Evolutionary conservation across 2,329 filamentous ascomycete genomes (phyloP), one percentile per base, ranked within the genome.

Genomic region (Colletotrichum coccodes): DNA sequence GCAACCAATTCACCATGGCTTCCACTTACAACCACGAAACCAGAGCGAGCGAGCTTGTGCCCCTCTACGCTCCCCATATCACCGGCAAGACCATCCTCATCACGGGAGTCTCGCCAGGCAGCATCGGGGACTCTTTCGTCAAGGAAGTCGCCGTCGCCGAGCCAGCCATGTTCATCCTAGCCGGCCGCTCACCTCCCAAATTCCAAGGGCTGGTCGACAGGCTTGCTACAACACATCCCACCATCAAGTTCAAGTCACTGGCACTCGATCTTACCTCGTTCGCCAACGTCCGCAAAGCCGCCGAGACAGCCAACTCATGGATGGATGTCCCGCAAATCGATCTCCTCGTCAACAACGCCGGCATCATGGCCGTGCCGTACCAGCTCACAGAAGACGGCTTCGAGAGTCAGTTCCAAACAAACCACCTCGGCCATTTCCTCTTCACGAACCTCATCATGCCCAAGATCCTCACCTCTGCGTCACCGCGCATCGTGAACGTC

Each of bases 161-260:
- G 1, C 83, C 85, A 0, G 70, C 74, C 3, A 73, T 80, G 26
- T 80, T 87, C 63, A 82, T 85, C 58, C 80, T 86, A 21, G 82
- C 79, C 6, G 83, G 83, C 32, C 84, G 85, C 63, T 83, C 75
- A 44, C 63, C 73, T 1, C 59, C 77, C 16, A 87, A 85, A 61
- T 68, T 81, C 2, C 73, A 80, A 21, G 73, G 77, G 1, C 79
- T 81, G 1, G 76, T 77, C 28, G 75, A 80, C 5, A 73, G 75
- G 47, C 76, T 86, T 57, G 60, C 64, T 9, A 70, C 73, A 3
- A 58, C 74, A 8, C 64, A 79, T 53, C 79, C 82, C 0, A 70
- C 73, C 1, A 77, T 84, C 28, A 64, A 77, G n/a, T 75, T 76
- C 0, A 79, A 80, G 28, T 52, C 73, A 3, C 72, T 84, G 2